Base-by-base conservation (phyloP, 2,329 filamentous ascomycete genomes). In the Fusarium bactridioides region DNA sequence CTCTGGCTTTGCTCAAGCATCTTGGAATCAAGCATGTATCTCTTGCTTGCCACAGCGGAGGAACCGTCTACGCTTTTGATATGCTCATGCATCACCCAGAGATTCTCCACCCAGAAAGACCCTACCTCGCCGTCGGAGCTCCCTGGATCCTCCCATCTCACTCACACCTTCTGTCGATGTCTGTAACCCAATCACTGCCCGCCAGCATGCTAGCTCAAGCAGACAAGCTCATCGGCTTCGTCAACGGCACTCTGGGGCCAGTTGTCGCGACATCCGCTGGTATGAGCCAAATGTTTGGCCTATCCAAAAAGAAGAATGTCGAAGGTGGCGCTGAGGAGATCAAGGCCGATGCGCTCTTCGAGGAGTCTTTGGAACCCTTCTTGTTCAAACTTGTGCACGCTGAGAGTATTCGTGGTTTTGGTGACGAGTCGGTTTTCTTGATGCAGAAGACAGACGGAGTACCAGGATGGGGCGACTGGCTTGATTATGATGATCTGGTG, bases 21-120 rank as follows among this genome's bases (percentile, higher is more conserved):
- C 64, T 72, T 4, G 19, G 19, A 2, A 57, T 72, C 10, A 44
- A 56, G 10, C 64, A 72, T 4, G 68, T 72, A 2, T 72, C 57
- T 27, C 4, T 72, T 1, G 68, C 63, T 11, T 72, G 58, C 1
- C 68, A 72, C 16, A 72, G 69, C 1, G 68, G 68, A 43, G 69
- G 68, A 55, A 72, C 69, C 2, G 41, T 72, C 2, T 72, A 72
- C 40, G 68, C 69, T 3, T 21, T 72, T 5, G 64, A 72, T 13
- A 72, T 69, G 68, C 12, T 69, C 7, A 38, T 69, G 23, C 68
- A 72, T 16, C 63, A 72, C 4, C 69, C 68, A 2, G 68, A 72
- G 12, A 72, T 72, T 3, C 58, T 72, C 11, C 27, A 68, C 29
- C 63, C 69, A 6, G 63, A 68, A 3, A 27, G 58, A 1, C 44